phyloP scores from a whole-genome alignment of 1,284 basidiomycete species.

The Sphagnurus paluster region DNA sequence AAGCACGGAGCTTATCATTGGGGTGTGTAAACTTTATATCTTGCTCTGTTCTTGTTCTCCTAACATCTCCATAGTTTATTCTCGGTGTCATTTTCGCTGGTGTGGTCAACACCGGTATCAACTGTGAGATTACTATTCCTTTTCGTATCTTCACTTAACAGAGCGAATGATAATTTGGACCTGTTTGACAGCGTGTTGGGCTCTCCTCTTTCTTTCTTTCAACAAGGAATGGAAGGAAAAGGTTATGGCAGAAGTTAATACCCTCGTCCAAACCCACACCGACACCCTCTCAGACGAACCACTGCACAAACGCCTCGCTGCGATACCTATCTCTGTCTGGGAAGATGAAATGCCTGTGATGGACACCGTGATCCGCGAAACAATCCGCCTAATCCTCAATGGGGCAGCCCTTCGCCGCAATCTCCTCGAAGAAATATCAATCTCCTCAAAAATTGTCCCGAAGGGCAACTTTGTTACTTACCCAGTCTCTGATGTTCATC shows the following conservation, averaged over 20 bases:
- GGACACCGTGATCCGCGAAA: constrained; percentile 26
- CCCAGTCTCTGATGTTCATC: constrained; percentile 24
- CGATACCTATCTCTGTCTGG: constrained; percentile 27
- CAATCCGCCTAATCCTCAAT: constrained; percentile 20
- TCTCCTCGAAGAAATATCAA: constrained; percentile 14
- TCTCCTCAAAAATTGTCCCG: constrained; percentile 13
- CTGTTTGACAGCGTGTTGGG: constrained; percentile 21
- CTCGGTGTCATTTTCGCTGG: constrained; percentile 33
- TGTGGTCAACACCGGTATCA: constrained; percentile 32
- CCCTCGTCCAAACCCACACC: constrained; percentile 19
- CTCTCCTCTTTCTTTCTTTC: constrained; percentile 19
- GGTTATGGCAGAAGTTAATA: constrained; percentile 19
- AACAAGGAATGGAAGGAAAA: constrained; percentile 22
- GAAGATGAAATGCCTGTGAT: constrained; percentile 27
- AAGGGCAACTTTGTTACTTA: constrained; percentile 13
- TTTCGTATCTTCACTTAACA: neutral
- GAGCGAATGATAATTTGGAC: too few species aligned
- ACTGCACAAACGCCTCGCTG: constrained; percentile 20
- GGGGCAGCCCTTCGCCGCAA: constrained; percentile 24
- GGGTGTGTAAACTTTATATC: constrained; percentile 16
- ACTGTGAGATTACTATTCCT: constrained; percentile 20
- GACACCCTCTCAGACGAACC: constrained; percentile 15
- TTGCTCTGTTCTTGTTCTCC: neutral
- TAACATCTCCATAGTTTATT: constrained; percentile 21
- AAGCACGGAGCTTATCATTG: constrained; percentile 24